phyloP scores from a whole-genome alignment of 164 flowering plant species.

The Sextonia rubra region DNA sequence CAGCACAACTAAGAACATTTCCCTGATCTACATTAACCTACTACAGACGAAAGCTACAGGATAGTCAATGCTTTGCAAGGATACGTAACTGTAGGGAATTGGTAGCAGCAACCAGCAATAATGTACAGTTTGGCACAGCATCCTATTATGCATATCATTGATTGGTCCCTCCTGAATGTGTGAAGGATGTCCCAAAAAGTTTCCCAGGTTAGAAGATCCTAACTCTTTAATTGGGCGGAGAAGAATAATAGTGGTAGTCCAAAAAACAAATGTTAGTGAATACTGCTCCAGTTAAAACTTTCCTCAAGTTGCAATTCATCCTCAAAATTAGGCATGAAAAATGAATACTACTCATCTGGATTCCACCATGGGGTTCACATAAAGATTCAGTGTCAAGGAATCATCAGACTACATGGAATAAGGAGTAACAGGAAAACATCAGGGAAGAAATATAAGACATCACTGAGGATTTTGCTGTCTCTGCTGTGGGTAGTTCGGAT shows the following conservation, averaged over 20 bases:
- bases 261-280: neutral
- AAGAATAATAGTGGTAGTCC: neutral
- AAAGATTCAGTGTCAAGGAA: neutral
- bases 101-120: neutral
- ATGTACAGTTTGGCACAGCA: neutral
- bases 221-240: neutral
- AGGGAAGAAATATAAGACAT: neutral
- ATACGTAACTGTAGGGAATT: neutral
- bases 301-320: neutral
- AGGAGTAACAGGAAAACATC: neutral
- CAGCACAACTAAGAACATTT: no score
- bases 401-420: neutral
- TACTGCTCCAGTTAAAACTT: no score
- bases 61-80: no score
- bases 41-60: no score
- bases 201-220: neutral
- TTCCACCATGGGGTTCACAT: neutral
- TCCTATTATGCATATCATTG: neutral
- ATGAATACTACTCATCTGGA: neutral
- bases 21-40: no score
- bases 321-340: neutral
- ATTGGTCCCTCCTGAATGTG: neutral
- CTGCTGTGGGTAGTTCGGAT: constrained; percentile 67
- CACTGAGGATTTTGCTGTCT: constrained; percentile 66
- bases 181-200: neutral